These are phyloP conservation scores for Trametes cingulata DNA, from an alignment of 768 basidiomycete genomes.

Conservation along the genomic window DNA sequence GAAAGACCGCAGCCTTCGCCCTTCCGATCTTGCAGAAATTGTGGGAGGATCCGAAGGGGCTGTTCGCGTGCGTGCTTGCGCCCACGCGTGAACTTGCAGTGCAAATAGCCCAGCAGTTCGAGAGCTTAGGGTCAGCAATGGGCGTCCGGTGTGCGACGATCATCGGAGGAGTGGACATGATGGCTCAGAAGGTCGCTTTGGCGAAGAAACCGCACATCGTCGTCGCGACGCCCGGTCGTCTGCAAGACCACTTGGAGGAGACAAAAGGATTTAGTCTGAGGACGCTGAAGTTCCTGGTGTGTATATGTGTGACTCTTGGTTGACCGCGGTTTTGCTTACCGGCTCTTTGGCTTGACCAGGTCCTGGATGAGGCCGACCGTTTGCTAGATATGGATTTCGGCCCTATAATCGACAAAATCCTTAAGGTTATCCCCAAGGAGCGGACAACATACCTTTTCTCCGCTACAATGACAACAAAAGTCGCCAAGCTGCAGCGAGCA, in stretches of 20 bases:
- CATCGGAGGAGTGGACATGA: constrained; percentile 94
- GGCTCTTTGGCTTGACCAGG: constrained; percentile 45
- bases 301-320: constrained; percentile 28
- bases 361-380: constrained; percentile 97
- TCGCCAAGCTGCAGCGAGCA: constrained; percentile 93
- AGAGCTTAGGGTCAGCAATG: constrained; percentile 87
- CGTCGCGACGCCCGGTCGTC: constrained; percentile 91
- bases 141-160: constrained; percentile 90
- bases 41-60: constrained; percentile 93
- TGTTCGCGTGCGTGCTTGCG: constrained; percentile 92
- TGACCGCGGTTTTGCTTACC: not conserved
- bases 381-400: constrained; percentile 97
- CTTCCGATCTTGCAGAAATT: constrained; percentile 94
- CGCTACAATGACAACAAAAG: constrained; percentile 98
- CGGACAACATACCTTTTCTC: constrained; percentile 96
- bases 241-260: constrained; percentile 93
- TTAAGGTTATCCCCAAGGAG: constrained; percentile 93
- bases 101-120: constrained; percentile 97
- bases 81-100: constrained; percentile 98
- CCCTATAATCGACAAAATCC: constrained; percentile 91
- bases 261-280: constrained; percentile 95
- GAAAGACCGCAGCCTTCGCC: constrained; percentile 97
- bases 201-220: constrained; percentile 94
- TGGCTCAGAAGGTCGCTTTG: constrained; percentile 86
- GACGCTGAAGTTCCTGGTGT: constrained; percentile 82